Evolutionary conservation across 108 stramenopile genomes (phyloP), one percentile per base, ranked within the genome.

Genomic region (Cylindrotheca closterium): DNA sequence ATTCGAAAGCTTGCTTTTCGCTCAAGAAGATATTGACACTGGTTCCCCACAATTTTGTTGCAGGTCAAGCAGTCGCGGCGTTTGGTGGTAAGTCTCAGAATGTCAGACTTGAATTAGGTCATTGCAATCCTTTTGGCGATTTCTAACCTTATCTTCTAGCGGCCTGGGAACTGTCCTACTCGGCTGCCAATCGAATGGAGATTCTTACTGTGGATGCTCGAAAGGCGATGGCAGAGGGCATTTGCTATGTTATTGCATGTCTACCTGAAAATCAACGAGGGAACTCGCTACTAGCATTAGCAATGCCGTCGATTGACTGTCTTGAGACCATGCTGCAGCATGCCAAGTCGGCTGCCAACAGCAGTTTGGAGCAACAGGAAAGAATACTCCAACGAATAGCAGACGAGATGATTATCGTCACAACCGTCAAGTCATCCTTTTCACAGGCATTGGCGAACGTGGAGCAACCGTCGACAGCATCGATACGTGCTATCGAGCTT

Each of bases 181-280:
- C 69, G 15, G 72, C 80, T 10, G 73, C 71, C 57, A 70, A 78
- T 53, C 53, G 75, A 28, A 45, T 48, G 2, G 68, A 37, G 15
- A 33, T 67, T 24, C 55, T 87, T 18, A 55, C 48, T 5, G 61
- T 79, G 1, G 80, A 83, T 67, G 82, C 81, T 56, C 65, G 86
- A 37, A 67, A 77, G 60, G 51, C 49, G 3, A 50, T 83, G 7
- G 78, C 80, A 47, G 70, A 34, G 24, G 86, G 82, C 18, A 71
- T 87, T 25, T 79, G 80, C 58, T 53, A 65, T 46, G 82, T 87
- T 3, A 50, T 87, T 51, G 71, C 69, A 15, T 55, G 78, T 17
- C 51, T 79, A 21, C 80, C 82, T 46, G 51, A 56, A 24, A 75
- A 61, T 54, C 78, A 77, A 56, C 68, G 68, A 54, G 26, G 24